These are phyloP conservation scores for Diplosphaera chodatii DNA, from an alignment of 139 green algal genomes.

Conservation along the genomic window DNA sequence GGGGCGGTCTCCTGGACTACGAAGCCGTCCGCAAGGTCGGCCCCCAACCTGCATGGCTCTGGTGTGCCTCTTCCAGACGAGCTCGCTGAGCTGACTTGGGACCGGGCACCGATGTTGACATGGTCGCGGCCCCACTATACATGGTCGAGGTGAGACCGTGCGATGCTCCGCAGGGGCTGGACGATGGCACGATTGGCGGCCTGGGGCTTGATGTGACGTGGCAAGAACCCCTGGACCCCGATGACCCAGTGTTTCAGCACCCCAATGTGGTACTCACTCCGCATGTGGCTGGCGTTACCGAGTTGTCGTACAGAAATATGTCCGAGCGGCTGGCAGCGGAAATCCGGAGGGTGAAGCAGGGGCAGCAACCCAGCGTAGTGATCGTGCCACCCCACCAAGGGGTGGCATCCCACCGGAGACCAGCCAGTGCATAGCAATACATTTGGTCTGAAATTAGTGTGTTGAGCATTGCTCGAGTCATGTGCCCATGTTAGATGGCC, in stretches of 20 bases:
- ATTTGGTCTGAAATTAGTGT: no score
- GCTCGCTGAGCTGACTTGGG: no score
- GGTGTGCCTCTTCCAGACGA: no score
- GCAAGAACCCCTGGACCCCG: constrained; percentile 47
- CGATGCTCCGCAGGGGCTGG: constrained; percentile 28
- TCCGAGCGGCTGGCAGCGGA: constrained; percentile 36
- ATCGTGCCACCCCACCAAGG: no score
- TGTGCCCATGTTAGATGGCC: no score
- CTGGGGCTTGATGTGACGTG: constrained; percentile 57
- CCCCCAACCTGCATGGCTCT: no score
- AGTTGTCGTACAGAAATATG: constrained; percentile 55
- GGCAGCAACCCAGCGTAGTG: constrained; percentile 7
- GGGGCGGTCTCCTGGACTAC: constrained; percentile 55
- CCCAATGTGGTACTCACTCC: constrained; percentile 48
- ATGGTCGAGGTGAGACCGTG: no score
- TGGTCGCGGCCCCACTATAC: no score
- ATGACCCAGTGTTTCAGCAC: constrained; percentile 30
- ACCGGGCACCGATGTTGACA: no score
- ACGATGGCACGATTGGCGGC: constrained; percentile 31
- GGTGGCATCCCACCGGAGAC: no score
- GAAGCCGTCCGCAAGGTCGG: constrained; percentile 13
- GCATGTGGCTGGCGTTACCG: constrained; percentile 62
- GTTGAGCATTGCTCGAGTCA: no score
- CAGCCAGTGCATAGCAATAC: no score
- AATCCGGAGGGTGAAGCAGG: constrained; percentile 7